These are phyloP conservation scores for Psidium friedrichsthalianum DNA, from an alignment of 345 rosid genomes.

Conservation along the genomic window DNA sequence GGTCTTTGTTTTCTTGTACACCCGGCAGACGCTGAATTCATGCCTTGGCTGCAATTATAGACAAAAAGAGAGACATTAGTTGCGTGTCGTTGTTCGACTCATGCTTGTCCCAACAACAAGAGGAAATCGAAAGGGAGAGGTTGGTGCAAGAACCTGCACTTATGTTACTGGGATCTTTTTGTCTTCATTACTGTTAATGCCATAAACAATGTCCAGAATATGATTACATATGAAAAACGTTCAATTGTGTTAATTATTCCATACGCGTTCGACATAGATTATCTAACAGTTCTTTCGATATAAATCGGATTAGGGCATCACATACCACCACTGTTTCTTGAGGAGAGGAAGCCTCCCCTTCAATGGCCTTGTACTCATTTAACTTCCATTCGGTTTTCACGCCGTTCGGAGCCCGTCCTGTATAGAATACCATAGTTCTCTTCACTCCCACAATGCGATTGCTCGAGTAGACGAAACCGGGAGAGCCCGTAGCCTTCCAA, in stretches of 20 bases:
- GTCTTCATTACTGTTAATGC: background rate
- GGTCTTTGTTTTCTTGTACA: slow-evolving; percentile 29
- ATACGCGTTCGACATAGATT: background rate
- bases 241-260: background rate
- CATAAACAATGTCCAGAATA: background rate
- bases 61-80: background rate
- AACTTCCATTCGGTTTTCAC: slow-evolving; percentile 39
- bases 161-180: background rate
- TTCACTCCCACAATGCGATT: slow-evolving; percentile 21
- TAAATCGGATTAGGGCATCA: background rate
- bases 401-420: slow-evolving; percentile 36
- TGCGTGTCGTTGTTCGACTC: background rate
- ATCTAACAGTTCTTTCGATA: background rate
- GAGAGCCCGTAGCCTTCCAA: slow-evolving; percentile 43
- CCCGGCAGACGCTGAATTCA: slow-evolving; percentile 38
- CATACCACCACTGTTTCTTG: background rate
- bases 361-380: slow-evolving; percentile 29
- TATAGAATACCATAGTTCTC: slow-evolving; percentile 38
- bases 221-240: background rate
- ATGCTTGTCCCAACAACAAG: background rate
- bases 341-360: slow-evolving; percentile 7
- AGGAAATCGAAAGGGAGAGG: background rate
- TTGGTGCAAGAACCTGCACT: background rate
- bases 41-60: slow-evolving; percentile 16
- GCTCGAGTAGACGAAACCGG: slow-evolving; percentile 18